Base-by-base conservation (phyloP, 2,329 filamentous ascomycete genomes). In the Talaromyces sp. region DNA sequence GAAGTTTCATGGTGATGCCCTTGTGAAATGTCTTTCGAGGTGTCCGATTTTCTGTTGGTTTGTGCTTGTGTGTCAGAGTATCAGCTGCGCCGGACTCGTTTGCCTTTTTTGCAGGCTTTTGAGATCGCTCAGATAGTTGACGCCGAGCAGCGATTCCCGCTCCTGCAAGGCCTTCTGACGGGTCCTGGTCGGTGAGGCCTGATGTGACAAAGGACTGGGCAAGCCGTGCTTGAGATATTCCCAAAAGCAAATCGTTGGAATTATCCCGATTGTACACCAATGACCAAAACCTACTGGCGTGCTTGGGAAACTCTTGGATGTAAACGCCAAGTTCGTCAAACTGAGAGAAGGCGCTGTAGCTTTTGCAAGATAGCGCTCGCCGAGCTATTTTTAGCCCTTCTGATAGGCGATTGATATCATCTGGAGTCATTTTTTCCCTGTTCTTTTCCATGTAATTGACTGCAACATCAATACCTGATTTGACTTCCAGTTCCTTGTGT, bases 311-410 rank as follows among this genome's bases (percentile, higher is more conserved):
- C 31, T 84, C 76, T 2, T 84, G 70, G 2, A 96, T 75, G 61
- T 87, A 89, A 11, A 96, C 73, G 0, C 91, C 91, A 61, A 97
- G 82, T 70, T 96, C 90, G 66, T 93, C 90, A 24, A 86, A 86
- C 27, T 78, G 75, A 61, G 88, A 89, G 67, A 91, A 86, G 0
- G 86, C 79, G 26, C 79, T 79, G 80, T 91, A 93, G 29, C 88
- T 81, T 7, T 74, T 67, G 62, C 88, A 93, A 0, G 69, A 65
- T 0, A 86, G 69, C 0, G 89, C 86, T 3, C 78, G 67, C 49
- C 85, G 80, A 1, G 90, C 88, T 56, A 88, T 81, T 0, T 74
- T 68, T n/a, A 96, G 86, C 4, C 89, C 90, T 55, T 88, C 77
- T 1, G 73, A 71, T 1, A 96, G 78, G 2, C 88, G 74, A 0